Evolutionary conservation across 1,284 basidiomycete species (phyloP), one percentile per base, ranked within the genome.

Genomic region (Tetrapyrgos nigripes): DNA sequence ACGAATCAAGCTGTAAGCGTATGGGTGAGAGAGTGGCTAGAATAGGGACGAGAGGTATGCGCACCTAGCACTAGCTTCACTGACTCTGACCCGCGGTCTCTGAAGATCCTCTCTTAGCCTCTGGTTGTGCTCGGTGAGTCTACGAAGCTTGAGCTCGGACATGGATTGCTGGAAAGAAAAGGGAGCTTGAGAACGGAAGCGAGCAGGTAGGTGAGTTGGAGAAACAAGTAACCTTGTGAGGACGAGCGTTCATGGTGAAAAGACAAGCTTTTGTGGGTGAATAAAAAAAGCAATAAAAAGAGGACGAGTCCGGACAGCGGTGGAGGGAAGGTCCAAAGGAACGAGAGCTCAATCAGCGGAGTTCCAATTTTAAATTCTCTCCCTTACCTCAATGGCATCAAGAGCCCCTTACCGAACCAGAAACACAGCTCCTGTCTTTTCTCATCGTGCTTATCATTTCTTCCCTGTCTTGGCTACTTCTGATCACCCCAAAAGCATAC

Each of bases 141-240:
- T 83, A 50, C 96, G 87, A 64, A 98, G 89, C 85, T 97, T 97
- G 70, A 98, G 89, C 84, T 98, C 96, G 57, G 92, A 93, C 94
- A 98, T 97, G 68, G 92, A 91, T 80, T 93, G 91, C 79, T 93
- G 68, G 61, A 72, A 67, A 28, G 54, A 14, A 24, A 29, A 4
- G 6, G 13, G 37, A 6, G 14, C 13, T 17, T 40, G 14, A 40
- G 37, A 40, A 40, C 19, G 6, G 13, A 17, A 17, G 19, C 13
- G 4, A 40, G 37, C 37, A n/a, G n/a, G n/a, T n/a, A n/a, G 37
- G 37, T 40, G 37, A 40, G 13, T 40, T 40, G 37, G 14, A 28
- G 27, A 26, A 24, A 27, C 23, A 53, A 31, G 19, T 40, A n/a
- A 63, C 59, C 47, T 60, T 57, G 40, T 63, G 59, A 46, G 58